Conservation (phyloP, 345 rosid genomes). For the Anastatica hierochuntica region DNA sequence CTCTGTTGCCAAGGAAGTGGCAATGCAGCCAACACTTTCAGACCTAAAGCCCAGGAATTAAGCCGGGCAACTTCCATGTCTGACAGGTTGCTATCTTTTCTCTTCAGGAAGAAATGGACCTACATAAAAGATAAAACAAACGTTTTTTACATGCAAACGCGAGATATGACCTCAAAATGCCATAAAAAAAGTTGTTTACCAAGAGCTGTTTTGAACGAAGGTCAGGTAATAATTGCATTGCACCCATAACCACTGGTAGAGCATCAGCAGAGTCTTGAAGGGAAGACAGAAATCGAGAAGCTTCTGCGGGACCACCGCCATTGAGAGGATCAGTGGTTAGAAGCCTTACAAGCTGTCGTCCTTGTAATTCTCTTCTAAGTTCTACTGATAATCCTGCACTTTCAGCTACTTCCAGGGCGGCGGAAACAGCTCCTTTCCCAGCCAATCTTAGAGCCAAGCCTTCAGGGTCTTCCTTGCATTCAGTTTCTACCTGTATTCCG, state of each 20-base stretch:
- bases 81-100: slow-evolving; percentile 75
- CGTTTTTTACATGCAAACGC: neutral
- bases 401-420: slow-evolving; percentile 96
- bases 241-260: slow-evolving; percentile 93
- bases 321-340: slow-evolving; percentile 91
- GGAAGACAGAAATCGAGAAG: slow-evolving; percentile 89
- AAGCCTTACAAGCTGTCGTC: slow-evolving; percentile 95
- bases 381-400: slow-evolving; percentile 81
- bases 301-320: slow-evolving; percentile 99
- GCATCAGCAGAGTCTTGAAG: slow-evolving; percentile 89
- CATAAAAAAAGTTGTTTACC: slow-evolving; percentile 33
- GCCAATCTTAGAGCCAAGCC: slow-evolving; percentile 96
- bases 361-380: slow-evolving; percentile 88
- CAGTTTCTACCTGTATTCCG: slow-evolving; percentile 64
- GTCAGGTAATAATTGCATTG: slow-evolving; percentile 92
- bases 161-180: neutral
- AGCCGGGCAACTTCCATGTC: slow-evolving; percentile 74
- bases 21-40: slow-evolving; percentile 87
- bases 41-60: slow-evolving; percentile 97
- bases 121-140: slow-evolving; percentile 31
- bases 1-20: slow-evolving; percentile 99
- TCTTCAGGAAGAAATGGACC: slow-evolving; percentile 95
- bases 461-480: slow-evolving; percentile 86
- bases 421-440: slow-evolving; percentile 95
- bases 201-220: slow-evolving; percentile 95